Percentiles rank a stretch among this genome's conserved stretches.
phyloP scores from a whole-genome alignment of 2,329 filamentous ascomycete species.

The Colletotrichum tropicale region DNA sequence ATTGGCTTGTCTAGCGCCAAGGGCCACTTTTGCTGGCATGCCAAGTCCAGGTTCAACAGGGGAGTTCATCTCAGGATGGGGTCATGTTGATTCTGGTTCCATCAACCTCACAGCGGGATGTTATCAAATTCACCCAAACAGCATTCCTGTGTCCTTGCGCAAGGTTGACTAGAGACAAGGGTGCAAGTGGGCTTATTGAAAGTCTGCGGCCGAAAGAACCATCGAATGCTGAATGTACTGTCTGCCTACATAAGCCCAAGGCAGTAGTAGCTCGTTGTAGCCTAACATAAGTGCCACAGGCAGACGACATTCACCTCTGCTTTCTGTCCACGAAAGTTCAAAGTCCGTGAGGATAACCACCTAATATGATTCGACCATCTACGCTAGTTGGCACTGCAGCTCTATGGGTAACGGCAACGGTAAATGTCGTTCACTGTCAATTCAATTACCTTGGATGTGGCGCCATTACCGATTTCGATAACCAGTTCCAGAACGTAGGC shows the following conservation, averaged over 20 bases:
- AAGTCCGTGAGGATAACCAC: neutral
- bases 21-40: neutral
- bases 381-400: neutral
- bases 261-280: neutral
- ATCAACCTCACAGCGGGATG: neutral
- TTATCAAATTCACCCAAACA: neutral
- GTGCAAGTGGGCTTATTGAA: too few relatives aligned
- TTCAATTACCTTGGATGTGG: neutral
- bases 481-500: too few relatives aligned
- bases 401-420: neutral
- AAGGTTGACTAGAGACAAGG: neutral
- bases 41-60: fast-evolving
- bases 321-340: neutral
- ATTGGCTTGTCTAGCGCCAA: neutral
- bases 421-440: neutral
- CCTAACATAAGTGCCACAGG: neutral
- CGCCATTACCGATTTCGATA: neutral
- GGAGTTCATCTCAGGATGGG: neutral
- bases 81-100: neutral
- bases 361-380: neutral
- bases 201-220: too few relatives aligned
- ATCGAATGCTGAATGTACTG: too few relatives aligned
- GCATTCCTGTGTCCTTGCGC: neutral
- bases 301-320: neutral
- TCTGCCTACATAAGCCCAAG: neutral